Evolutionary conservation across 331 rosid species (phyloP).

Genomic region (Telfairia occidentalis): DNA sequence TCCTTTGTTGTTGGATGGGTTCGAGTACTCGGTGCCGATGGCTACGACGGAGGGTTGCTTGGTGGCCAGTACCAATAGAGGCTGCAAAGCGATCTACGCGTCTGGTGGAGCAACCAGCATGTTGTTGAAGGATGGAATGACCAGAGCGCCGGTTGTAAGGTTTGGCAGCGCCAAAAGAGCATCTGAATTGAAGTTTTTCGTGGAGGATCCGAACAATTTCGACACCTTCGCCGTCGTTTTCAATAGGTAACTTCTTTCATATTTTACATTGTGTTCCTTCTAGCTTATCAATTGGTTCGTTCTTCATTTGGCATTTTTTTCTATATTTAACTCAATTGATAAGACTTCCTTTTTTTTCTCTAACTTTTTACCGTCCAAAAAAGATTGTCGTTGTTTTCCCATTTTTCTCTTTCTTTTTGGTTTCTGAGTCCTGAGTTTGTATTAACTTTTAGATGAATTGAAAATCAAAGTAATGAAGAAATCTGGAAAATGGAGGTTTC

Average conservation of each 20-base stretch:
- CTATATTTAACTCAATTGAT: no score
- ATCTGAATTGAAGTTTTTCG: constrained; percentile 55
- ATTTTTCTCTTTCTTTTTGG: not conserved
- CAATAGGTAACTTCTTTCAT: constrained; percentile 38
- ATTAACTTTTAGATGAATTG: not conserved
- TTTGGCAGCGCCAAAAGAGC: constrained; percentile 62
- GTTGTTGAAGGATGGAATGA: constrained; percentile 59
- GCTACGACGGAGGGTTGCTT: constrained; percentile 88
- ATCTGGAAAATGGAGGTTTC: not conserved
- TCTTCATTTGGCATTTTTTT: not conserved
- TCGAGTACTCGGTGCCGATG: constrained; percentile 67
- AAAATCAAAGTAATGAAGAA: not conserved
- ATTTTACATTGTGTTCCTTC: not conserved
- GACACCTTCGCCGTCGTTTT: constrained; percentile 59
- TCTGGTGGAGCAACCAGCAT: constrained; percentile 62
- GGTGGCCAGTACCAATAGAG: constrained; percentile 74
- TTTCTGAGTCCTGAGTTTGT: not conserved
- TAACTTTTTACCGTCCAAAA: not conserved
- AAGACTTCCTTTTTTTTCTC: no score
- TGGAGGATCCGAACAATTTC: constrained; percentile 60
- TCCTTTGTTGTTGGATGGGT: constrained; percentile 65
- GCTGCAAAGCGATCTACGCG: constrained; percentile 58
- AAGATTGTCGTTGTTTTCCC: not conserved
- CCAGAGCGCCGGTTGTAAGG: constrained; percentile 80
- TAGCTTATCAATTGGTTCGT: not conserved